Evolutionary conservation across 805 yeast genomes (phyloP), one percentile per base, ranked within the genome.

Genomic region (Vanderwaltozyma polyspora): DNA sequence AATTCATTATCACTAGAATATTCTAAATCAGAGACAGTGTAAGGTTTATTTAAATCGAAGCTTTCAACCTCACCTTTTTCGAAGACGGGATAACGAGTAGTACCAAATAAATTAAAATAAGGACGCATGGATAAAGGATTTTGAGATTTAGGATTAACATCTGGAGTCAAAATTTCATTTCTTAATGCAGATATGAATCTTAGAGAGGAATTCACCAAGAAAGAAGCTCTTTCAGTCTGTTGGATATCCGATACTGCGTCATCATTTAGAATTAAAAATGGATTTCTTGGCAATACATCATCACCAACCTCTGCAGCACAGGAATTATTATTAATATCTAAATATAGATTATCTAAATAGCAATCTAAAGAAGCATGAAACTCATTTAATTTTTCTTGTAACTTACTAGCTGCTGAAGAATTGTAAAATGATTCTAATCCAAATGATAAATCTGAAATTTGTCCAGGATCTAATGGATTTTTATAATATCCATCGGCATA

Each of bases 201-300:
- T 47, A 79, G 60, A 3, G 83, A 67, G 4, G 86, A 77, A 34
- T 74, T 70, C 19, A 79, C 66, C 41, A 81, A 57, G 19, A 71
- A 76, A 2, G 87, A 74, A 7, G 87, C 77, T 25, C 89, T 55
- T 41, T 74, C 78, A 9, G 73, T 62, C 57, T 81, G 93, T 33
- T 70, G 63, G 12, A 84, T 67, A 38, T 68, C 70, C 13, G 73
- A 66, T 41, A 74, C 65, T 1, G 89, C 87, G 43, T 81, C 93
- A 49, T 79, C 79, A 42, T 79, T 85, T 13, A 81, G 55, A 9
- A 81, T 70, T 43, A 81, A 65, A 47, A 78, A 80, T 1, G 93
- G 93, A 51, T 80, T 81, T 40, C 89, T 63, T 5, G 93, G 93
- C 28, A 81, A 59, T 1, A 77, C 71, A 42, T 76, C 79, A 15